Percentiles rank a stretch among this genome's conserved stretches.
Evolutionary conservation across 495 filamentous ascomycete genomes (phyloP).

Genomic region (Podospora appendiculata): DNA sequence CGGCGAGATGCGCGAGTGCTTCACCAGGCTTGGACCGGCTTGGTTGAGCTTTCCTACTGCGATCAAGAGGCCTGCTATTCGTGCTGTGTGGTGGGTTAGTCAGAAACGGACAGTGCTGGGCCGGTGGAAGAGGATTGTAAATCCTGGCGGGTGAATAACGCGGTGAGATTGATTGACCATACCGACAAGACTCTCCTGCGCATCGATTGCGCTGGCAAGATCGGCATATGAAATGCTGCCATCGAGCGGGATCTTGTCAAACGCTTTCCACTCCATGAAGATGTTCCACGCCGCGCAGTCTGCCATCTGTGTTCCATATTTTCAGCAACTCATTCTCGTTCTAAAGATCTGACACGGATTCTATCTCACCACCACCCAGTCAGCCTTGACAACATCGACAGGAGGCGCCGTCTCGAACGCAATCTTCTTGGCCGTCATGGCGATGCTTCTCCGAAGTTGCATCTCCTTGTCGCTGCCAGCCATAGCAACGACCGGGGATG

Average conservation of each 20-base stretch:
- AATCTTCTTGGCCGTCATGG: conserved; percentile 12
- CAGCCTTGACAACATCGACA: conserved; percentile 14
- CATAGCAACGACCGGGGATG: background rate
- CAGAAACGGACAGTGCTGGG: too few relatives aligned
- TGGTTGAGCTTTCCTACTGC: conserved; percentile 9
- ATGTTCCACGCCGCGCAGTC: conserved; percentile 17
- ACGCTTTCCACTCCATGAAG: conserved; percentile 24
- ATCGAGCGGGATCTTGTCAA: conserved; percentile 21
- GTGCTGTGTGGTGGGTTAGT: conserved; percentile 4
- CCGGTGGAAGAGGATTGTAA: too few relatives aligned
- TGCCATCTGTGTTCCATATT: conserved; percentile 5
- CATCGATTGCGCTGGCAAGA: conserved; percentile 13
- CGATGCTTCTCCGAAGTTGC: conserved; percentile 7
- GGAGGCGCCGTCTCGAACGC: conserved; percentile 10
- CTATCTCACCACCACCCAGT: conserved; percentile 16
- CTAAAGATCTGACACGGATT: background rate
- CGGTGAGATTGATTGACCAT: background rate
- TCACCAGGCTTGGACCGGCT: conserved; percentile 6
- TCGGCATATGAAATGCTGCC: conserved; percentile 19
- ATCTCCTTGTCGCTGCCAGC: background rate
- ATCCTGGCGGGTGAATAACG: background rate
- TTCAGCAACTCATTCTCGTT: background rate
- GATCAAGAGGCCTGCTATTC: conserved; percentile 14
- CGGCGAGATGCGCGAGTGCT: conserved; percentile 16
- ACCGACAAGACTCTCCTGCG: conserved; percentile 20